A percentile compares a stretch with the other conserved stretches of the same genome.
phyloP scores from a whole-genome alignment of 805 yeast genomes.

The Isabelozyma rhagii region DNA sequence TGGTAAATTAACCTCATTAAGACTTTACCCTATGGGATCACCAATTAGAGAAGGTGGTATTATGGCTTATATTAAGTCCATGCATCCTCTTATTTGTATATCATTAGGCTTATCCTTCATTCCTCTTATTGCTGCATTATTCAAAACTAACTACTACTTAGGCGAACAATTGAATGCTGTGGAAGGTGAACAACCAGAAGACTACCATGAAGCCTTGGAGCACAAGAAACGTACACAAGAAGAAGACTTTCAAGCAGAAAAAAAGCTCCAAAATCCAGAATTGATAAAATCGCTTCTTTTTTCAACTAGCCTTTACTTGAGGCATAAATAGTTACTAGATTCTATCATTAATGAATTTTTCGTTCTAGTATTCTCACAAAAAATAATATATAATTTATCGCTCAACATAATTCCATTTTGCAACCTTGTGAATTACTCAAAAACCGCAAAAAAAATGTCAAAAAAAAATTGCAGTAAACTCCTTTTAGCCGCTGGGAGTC shows the following conservation, averaged over 20 bases:
- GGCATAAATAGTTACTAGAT: background rate
- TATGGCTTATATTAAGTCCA: conserved; percentile 25
- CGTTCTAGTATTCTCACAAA: background rate
- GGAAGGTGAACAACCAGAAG: conserved; percentile 16
- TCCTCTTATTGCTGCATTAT: conserved; percentile 24
- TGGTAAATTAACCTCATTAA: conserved; percentile 17
- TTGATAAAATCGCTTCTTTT: conserved; percentile 11
- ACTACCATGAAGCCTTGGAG: conserved; percentile 4
- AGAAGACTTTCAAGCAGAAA: conserved; percentile 3
- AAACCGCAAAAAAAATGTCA: background rate
- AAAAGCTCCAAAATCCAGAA: conserved; percentile 5
- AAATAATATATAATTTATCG: too few relatives aligned
- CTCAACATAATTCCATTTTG: background rate
- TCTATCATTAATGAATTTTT: background rate
- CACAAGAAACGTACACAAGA: background rate
- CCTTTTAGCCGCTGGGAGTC: background rate
- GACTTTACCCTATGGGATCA: conserved; percentile 18
- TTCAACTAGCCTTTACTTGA: conserved; percentile 6
- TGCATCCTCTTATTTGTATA: conserved; percentile 22
- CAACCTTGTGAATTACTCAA: background rate
- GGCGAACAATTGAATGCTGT: conserved; percentile 35
- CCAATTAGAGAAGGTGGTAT: conserved; percentile 28
- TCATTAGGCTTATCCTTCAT: conserved; percentile 26
- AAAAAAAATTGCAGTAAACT: background rate
- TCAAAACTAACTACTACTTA: conserved; percentile 31